phyloP scores from a whole-genome alignment of 192 early-diverging fungal species.

The Coemansia sp. region DNA sequence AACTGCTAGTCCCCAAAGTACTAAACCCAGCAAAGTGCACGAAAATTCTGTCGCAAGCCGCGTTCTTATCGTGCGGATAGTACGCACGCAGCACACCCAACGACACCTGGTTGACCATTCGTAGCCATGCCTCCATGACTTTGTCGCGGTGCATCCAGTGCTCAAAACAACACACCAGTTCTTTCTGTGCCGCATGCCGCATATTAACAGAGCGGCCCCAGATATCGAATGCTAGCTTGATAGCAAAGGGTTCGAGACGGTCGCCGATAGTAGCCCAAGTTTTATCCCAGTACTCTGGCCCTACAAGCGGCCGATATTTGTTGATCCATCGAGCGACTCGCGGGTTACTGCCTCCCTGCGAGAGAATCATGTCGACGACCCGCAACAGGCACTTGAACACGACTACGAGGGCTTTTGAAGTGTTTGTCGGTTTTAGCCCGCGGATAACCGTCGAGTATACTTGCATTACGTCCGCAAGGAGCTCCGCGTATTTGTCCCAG shows the following conservation, averaged over 20 bases:
- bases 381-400: conserved; percentile 19
- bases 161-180: conserved; percentile 16
- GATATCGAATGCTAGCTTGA: conserved; percentile 46
- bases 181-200: neutral
- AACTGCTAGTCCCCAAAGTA: conserved; percentile 9
- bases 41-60: conserved; percentile 11
- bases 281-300: conserved; percentile 42
- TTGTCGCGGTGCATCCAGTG: conserved; percentile 50
- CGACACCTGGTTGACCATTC: conserved; percentile 23
- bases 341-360: conserved; percentile 46
- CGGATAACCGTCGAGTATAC: conserved; percentile 44
- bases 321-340: conserved; percentile 23
- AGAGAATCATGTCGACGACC: conserved; percentile 50
- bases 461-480: conserved; percentile 38
- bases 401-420: neutral
- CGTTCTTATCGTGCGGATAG: conserved; percentile 31
- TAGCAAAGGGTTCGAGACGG: conserved; percentile 36
- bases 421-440: conserved; percentile 9
- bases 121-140: conserved; percentile 36
- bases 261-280: conserved; percentile 54
- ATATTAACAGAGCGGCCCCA: conserved; percentile 30
- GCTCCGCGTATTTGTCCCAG: conserved; percentile 43
- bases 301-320: conserved; percentile 30
- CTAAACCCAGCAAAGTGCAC: conserved; percentile 37
- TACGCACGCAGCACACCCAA: conserved; percentile 22